phyloP scores from a whole-genome alignment of 78 protist species.

The Paulinella micropora region DNA sequence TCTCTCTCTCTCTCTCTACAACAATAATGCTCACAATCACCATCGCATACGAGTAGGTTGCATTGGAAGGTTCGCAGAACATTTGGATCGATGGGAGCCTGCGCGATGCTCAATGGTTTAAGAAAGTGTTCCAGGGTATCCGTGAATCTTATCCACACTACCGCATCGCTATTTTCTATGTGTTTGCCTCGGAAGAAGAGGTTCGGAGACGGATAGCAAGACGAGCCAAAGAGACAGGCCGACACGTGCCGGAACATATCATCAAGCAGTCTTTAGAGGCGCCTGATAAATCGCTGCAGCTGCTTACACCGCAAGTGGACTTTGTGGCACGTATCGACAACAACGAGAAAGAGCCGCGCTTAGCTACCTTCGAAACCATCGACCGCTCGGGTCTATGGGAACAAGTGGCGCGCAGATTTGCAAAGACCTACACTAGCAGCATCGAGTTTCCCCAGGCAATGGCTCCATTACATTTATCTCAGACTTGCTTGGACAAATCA shows the following conservation, averaged over 20 bases:
- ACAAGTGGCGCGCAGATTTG: background rate
- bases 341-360: background rate
- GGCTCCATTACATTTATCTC: background rate
- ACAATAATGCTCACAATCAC: too few species aligned
- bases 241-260: background rate
- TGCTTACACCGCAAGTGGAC: background rate
- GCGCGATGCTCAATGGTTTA: background rate
- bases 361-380: background rate
- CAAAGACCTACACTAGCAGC: background rate
- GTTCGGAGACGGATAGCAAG: background rate
- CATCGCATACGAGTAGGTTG: too few species aligned
- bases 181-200: background rate
- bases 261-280: background rate
- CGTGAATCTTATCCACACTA: background rate
- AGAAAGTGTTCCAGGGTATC: background rate
- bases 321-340: background rate
- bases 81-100: constrained; percentile 17
- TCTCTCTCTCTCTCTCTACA: too few species aligned
- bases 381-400: background rate
- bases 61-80: background rate
- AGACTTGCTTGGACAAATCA: background rate
- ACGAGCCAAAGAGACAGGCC: background rate
- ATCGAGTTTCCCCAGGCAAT: background rate
- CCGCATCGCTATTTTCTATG: background rate
- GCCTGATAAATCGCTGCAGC: background rate